Conservation (phyloP, 208 protist species). For the Trypanosoma lewisi region DNA sequence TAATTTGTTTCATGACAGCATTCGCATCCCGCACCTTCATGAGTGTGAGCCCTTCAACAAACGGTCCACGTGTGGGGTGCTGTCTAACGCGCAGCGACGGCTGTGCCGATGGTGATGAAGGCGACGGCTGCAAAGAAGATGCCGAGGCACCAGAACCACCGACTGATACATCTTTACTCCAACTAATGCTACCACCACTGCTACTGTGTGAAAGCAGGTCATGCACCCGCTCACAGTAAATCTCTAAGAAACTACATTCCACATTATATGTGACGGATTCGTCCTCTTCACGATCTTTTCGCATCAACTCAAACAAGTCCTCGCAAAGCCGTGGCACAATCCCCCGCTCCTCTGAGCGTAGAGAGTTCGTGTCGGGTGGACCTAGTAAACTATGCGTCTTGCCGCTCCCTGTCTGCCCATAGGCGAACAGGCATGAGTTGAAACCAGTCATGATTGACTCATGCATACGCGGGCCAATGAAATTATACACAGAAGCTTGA, state of each 20-base stretch:
- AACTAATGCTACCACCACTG: background rate
- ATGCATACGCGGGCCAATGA: constrained; percentile 73
- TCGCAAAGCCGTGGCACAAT: constrained; percentile 78
- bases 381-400: constrained; percentile 93
- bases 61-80: constrained; percentile 71
- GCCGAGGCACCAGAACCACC: background rate
- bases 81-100: constrained; percentile 61
- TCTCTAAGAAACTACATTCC: constrained; percentile 82
- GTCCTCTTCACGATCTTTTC: constrained; percentile 60
- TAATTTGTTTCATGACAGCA: constrained; percentile 34
- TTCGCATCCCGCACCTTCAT: constrained; percentile 58
- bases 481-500: constrained; percentile 72
- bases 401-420: constrained; percentile 89
- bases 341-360: constrained; percentile 51
- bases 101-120: background rate
- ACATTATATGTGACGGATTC: constrained; percentile 58
- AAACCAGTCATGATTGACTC: constrained; percentile 77
- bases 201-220: constrained; percentile 53
- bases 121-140: background rate
- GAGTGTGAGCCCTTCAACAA: constrained; percentile 73
- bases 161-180: background rate
- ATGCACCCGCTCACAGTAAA: constrained; percentile 88
- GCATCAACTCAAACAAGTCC: constrained; percentile 71
- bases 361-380: constrained; percentile 29
- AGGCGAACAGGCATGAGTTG: constrained; percentile 89